phyloP scores from a whole-genome alignment of 2,329 filamentous ascomycete genomes.

The Phaeosphaeria sp. region DNA sequence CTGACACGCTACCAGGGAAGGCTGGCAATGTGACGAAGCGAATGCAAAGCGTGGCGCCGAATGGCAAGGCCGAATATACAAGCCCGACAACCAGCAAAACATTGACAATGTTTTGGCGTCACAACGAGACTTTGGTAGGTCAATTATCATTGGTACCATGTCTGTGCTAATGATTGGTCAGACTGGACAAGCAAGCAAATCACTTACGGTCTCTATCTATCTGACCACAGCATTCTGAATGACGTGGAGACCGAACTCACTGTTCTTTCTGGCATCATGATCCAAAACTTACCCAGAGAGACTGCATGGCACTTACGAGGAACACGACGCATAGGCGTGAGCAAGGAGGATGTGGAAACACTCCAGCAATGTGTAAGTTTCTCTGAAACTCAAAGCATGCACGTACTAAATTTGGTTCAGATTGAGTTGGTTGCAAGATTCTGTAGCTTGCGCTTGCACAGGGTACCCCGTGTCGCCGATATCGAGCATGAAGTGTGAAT shows the following conservation, averaged over 20 bases:
- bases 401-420: conserved; percentile 20
- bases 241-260: conserved; percentile 63
- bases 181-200: conserved; percentile 62
- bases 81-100: conserved; percentile 52
- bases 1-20: conserved; percentile 44
- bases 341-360: conserved; percentile 52
- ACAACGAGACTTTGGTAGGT: conserved; percentile 54
- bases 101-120: conserved; percentile 50
- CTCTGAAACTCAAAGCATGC: not conserved
- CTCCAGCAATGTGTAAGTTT: conserved; percentile 50
- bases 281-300: conserved; percentile 61
- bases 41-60: conserved; percentile 60
- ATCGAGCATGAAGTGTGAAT: conserved; percentile 41
- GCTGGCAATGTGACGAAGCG: conserved; percentile 64
- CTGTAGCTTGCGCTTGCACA: conserved; percentile 33
- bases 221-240: conserved; percentile 61
- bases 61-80: conserved; percentile 66
- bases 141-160: not conserved
- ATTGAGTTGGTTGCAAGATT: conserved; percentile 41
- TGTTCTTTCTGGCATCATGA: conserved; percentile 63
- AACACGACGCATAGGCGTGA: conserved; percentile 57
- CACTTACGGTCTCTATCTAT: conserved; percentile 65
- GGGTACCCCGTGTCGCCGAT: conserved; percentile 39
- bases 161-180: conserved; percentile 6
- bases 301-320: conserved; percentile 64